Evolutionary conservation across 441 rosid species (phyloP).

Genomic region (Pelargonium cotyledonis): DNA sequence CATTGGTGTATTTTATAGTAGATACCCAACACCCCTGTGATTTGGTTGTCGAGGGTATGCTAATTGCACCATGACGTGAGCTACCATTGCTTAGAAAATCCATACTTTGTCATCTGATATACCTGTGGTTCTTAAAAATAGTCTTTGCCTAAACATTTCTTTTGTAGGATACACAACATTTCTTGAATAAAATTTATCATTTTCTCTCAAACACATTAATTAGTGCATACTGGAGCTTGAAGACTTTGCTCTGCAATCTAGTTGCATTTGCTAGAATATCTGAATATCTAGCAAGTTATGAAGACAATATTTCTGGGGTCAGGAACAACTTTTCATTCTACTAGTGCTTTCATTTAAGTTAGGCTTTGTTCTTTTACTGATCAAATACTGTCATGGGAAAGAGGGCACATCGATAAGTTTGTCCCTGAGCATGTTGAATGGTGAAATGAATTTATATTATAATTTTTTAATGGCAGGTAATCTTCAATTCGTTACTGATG

Average conservation of each 20-base stretch:
- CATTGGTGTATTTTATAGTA: background rate
- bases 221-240: background rate
- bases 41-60: background rate
- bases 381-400: too few relatives aligned
- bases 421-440: too few relatives aligned
- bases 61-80: background rate
- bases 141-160: background rate
- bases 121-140: background rate
- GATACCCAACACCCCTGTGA: too few relatives aligned
- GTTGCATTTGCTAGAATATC: background rate
- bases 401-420: too few relatives aligned
- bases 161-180: slow-evolving; percentile 2
- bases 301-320: background rate
- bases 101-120: slow-evolving; percentile 2
- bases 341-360: too few relatives aligned
- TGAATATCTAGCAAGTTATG: background rate
- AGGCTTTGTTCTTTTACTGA: too few relatives aligned
- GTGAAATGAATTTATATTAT: background rate
- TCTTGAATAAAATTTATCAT: background rate
- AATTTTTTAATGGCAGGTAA: background rate
- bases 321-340: too few relatives aligned
- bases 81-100: background rate
- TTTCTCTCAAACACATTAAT: background rate
- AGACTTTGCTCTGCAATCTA: background rate
- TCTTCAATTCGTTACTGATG: slow-evolving; percentile 15